Base-by-base conservation (phyloP, 2,329 filamentous ascomycete genomes). In the Alternaria triticina region DNA sequence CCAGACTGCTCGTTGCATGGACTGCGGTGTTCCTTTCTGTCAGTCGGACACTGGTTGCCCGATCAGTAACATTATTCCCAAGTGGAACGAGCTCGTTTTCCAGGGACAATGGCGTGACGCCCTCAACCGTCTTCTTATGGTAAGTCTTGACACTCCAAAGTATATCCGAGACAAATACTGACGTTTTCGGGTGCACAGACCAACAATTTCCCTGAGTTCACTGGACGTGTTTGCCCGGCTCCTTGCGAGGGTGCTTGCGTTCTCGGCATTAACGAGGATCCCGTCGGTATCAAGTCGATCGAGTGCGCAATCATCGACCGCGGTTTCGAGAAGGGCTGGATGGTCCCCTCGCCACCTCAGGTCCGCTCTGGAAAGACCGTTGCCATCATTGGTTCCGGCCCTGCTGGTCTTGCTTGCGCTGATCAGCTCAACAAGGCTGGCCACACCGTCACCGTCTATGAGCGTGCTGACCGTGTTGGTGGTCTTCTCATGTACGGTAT, bases 171-270 rank as follows among this genome's bases (percentile, higher is more conserved):
- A 36, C 33, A 36, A 36, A 36, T 36, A 36, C 33, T 36, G 33
- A 36, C 7, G 5, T 36, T 36, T 4, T n/a, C 3, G 30, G 15
- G 7, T 36, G 33, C 3, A 4, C n/a, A n/a, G 91, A 97, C 95
- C 70, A 97, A 98, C 85, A 97, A 97, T 83, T 97, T 98, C 86
- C 95, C 95, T 5, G 95, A 98, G 79, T 97, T 97, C 81, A 98
- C 95, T 72, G 95, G 95, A 60, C 94, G 95, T 84, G 95, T 97
- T 62, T 98, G 95, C 82, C 95, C 95, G 62, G 95, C 95, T 76
- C 95, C 95, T 81, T 98, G 95, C 74, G 95, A 98, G 82, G 95
- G 95, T 80, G 94, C 95, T 62, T 98, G 95, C 77, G 95, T 97
- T 64, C 87, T 98, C 49, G 95, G 95, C 51, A 98, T 98, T 83